Base-by-base conservation (phyloP, 129 eudicot genomes). In the Calendula officinalis region DNA sequence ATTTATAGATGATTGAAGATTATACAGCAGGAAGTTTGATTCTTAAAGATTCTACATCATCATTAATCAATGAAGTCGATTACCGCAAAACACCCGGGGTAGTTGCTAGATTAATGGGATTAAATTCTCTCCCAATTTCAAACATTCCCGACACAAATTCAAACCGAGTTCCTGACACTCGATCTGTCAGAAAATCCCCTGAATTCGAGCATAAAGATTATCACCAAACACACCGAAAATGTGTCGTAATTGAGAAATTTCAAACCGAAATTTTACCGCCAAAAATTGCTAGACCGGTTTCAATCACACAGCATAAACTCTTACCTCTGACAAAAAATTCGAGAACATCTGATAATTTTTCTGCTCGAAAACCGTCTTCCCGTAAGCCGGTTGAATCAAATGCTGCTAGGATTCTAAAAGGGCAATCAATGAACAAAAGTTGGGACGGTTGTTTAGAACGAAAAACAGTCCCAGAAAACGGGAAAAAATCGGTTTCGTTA, bases 91-190 rank as follows among this genome's bases (percentile, higher is more conserved):
- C 89, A 14, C 96, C 96, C 0, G 83, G 96, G 7, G 96, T 92
- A 5, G 89, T 88, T 37, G 98, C 96, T 14, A 81, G 94, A 63
- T 94, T 91, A 50, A 91, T 91, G 98, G 98, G 98, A 60, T 77
- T 92, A 79, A 85, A 88, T 65, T 78, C 91, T 4, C 65, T 88
- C 63, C 96, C 98, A 9, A 74, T 65, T 34, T 82, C 96, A 42
- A 82, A 79, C 49, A 35, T 52, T 44, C 5, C 81, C 5, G 88
- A 81, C 53, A 52, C 81, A 39, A 57, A 68, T 17, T 56, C 84
- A 48, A 77, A 68, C 74, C 82, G 77, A 7, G 79, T 67, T 10
- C 68, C 66, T 6, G 84, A 79, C 45, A 42, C 88, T 17, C 74
- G 52, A 9, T 80, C 90, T 22, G 30, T 22, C 32, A 59, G 39